Evolutionary conservation across 352 stramenopile genomes (phyloP).

Genomic region (Phytophthora tentaculata): DNA sequence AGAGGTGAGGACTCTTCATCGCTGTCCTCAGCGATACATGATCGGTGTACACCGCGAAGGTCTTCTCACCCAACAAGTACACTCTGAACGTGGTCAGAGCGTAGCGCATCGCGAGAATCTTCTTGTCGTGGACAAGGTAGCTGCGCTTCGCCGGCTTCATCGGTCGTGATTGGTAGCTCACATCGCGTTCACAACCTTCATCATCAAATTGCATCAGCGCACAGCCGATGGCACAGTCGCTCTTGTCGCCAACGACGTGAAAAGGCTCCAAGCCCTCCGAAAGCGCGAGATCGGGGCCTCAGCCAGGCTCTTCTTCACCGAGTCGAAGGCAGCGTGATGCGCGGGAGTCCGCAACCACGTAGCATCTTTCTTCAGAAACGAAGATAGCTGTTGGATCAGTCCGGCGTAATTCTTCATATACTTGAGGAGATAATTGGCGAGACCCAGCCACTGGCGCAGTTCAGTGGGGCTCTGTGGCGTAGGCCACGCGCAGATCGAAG

Average conservation of each 20-base stretch:
- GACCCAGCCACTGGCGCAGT: neutral
- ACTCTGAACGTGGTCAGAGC: neutral
- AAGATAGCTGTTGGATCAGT: neutral
- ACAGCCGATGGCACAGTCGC: neutral
- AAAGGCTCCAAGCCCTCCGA: neutral
- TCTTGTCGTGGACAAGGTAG: neutral
- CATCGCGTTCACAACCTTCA: neutral
- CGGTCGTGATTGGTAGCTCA: neutral
- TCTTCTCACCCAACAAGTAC: neutral
- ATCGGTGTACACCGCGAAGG: neutral
- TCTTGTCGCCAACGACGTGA: neutral
- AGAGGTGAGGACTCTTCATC: neutral
- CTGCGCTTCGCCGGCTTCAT: neutral
- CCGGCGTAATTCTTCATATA: neutral
- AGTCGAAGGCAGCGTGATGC: neutral
- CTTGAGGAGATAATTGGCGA: neutral
- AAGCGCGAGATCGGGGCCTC: neutral
- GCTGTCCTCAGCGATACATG: neutral
- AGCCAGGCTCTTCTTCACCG: neutral
- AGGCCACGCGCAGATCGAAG: neutral
- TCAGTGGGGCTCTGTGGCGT: neutral
- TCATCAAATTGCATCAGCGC: neutral
- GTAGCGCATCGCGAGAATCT: neutral
- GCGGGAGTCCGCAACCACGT: neutral
- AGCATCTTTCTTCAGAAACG: neutral